Evolutionary conservation across 768 basidiomycete species (phyloP).

Genomic region (Trametopsis cervina): DNA sequence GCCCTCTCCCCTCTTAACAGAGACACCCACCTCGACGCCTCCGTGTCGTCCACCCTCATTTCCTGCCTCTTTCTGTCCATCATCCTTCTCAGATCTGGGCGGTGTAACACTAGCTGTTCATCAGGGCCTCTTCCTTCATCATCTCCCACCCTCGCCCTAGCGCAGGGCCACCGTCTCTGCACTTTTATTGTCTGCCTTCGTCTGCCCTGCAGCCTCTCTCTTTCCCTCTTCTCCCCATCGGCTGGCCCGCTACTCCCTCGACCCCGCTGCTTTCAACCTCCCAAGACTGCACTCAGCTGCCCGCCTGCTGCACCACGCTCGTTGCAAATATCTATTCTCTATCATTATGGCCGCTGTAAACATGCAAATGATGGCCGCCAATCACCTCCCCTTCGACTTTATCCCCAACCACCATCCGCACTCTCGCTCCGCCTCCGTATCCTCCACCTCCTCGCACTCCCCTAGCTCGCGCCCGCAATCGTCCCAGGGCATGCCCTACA

Average conservation of each 20-base stretch:
- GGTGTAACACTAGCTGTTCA: conserved; percentile 10
- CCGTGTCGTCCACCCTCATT: conserved; percentile 4
- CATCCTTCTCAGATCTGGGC: conserved; percentile 9
- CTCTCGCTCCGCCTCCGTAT: conserved; percentile 74
- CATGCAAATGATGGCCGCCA: conserved; percentile 64
- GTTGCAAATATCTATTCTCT: conserved; percentile 18
- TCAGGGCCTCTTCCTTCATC: conserved; percentile 10
- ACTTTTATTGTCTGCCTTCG: conserved; percentile 9
- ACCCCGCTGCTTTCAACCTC: conserved; percentile 17
- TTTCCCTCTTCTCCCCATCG: conserved; percentile 18
- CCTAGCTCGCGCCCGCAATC: conserved; percentile 74
- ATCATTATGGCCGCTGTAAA: conserved; percentile 63
- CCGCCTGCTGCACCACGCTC: conserved; percentile 15
- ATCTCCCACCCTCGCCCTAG: no score
- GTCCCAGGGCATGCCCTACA: conserved; percentile 51
- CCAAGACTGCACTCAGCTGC: neutral
- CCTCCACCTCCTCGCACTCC: conserved; percentile 67
- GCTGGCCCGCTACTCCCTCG: conserved; percentile 12
- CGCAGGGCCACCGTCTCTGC: conserved; percentile 6
- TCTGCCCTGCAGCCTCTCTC: conserved; percentile 8
- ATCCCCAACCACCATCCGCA: conserved; percentile 52
- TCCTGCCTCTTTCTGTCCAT: conserved; percentile 16
- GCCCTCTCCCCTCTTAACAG: no score
- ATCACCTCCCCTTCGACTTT: conserved; percentile 68
- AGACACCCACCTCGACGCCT: no score